These are phyloP conservation scores for Solanum hybrid DNA, from an alignment of 305 asterid genomes.

Conservation along the genomic window DNA sequence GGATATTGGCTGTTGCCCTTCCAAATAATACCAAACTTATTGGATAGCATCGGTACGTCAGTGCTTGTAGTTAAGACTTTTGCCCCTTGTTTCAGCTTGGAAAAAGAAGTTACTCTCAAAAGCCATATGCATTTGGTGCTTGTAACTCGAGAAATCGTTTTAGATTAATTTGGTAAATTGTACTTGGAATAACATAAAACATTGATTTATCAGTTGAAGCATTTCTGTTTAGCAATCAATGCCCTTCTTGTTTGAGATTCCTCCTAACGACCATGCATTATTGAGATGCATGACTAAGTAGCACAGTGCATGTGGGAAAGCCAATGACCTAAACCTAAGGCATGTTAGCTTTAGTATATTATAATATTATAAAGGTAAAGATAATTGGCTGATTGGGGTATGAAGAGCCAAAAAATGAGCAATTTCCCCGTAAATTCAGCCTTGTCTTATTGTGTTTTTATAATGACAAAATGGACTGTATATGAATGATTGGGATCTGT, in stretches of 20 bases:
- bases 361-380: conserved; percentile 3
- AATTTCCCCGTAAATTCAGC: conserved; percentile 34
- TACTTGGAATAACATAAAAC: neutral
- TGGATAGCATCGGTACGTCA: neutral
- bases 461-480: neutral
- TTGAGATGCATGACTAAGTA: neutral
- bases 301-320: conserved; percentile 1
- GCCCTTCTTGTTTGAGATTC: neutral
- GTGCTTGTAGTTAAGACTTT: conserved; percentile 1
- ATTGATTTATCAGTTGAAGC: neutral
- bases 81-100: neutral
- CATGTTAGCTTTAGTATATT: neutral
- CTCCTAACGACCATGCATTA: neutral
- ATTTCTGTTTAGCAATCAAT: neutral
- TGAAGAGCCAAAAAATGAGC: conserved; percentile 21
- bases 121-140: conserved; percentile 5
- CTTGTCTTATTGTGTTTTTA: neutral
- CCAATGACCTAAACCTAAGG: neutral
- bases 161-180: neutral
- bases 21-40: conserved; percentile 14
- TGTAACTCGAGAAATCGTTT: neutral
- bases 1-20: conserved; percentile 2
- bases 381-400: conserved; percentile 20
- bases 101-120: neutral
- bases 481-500: conserved; percentile 1